Conservation (phyloP, 768 basidiomycete species). For the Boletus patriciae region DNA sequence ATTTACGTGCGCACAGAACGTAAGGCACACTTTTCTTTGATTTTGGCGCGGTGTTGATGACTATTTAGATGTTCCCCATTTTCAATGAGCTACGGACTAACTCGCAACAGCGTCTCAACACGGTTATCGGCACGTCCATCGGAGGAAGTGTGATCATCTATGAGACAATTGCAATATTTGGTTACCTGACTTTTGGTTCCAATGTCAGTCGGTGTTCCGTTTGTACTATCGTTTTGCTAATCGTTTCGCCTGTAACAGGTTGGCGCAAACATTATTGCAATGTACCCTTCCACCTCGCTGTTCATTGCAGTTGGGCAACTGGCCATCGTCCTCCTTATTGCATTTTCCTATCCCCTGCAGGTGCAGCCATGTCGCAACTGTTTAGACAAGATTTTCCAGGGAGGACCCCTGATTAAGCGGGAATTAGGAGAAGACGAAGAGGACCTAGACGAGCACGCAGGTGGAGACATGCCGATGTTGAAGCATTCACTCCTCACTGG, state of each 20-base stretch:
- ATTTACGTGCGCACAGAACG: conserved; percentile 92
- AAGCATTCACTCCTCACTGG: conserved; percentile 73
- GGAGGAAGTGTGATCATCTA: conserved; percentile 83
- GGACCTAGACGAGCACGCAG: conserved; percentile 55
- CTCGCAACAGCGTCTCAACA: conserved; percentile 80
- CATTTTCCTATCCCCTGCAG: conserved; percentile 94
- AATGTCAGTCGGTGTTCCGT: conserved; percentile 47
- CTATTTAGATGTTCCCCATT: conserved; percentile 78
- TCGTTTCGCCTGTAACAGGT: conserved; percentile 47
- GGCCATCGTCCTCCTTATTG: conserved; percentile 86
- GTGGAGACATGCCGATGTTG: conserved; percentile 59
- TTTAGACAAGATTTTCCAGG: conserved; percentile 83
- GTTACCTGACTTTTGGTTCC: conserved; percentile 92
- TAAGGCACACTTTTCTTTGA: conserved; percentile 37
- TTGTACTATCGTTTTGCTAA: conserved; percentile 2
- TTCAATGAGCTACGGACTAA: conserved; percentile 88
- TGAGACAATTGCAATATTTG: conserved; percentile 84
- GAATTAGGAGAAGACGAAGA: conserved; percentile 48
- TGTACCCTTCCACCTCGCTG: conserved; percentile 87
- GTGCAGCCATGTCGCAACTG: conserved; percentile 92
- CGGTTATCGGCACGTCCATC: conserved; percentile 84
- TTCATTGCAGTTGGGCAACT: conserved; percentile 93
- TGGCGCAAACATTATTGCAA: conserved; percentile 90
- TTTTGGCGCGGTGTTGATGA: conserved; percentile 7
- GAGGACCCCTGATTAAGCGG: conserved; percentile 38